Percentiles rank a stretch among this genome's conserved stretches.
These are phyloP conservation scores for Sporormia fimetaria DNA, from an alignment of 495 filamentous ascomycete species.

Conservation along the genomic window DNA sequence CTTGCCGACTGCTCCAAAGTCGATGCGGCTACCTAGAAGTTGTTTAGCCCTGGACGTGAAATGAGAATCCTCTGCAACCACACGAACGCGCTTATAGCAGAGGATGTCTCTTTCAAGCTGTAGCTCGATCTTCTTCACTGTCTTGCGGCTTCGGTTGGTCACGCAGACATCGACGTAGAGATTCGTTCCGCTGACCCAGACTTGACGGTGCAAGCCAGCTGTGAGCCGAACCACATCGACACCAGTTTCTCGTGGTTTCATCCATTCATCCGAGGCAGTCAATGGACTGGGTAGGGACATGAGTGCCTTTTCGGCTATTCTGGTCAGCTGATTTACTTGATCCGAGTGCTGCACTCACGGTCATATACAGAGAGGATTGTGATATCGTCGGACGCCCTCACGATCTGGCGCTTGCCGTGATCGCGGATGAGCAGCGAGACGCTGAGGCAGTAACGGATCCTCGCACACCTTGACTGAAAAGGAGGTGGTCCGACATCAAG, in stretches of 20 bases:
- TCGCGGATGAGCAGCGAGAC: constrained; percentile 34
- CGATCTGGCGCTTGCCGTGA: constrained; percentile 33
- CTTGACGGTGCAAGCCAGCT: constrained; percentile 45
- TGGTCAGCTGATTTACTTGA: constrained; percentile 26
- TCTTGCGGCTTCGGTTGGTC: constrained; percentile 38
- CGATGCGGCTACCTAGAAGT: constrained; percentile 36
- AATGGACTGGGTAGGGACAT: constrained; percentile 41
- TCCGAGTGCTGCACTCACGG: constrained; percentile 22
- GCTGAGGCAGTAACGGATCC: constrained; percentile 41
- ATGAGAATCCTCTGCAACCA: neutral
- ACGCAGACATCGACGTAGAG: constrained; percentile 46
- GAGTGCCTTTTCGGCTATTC: constrained; percentile 41
- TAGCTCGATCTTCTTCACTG: constrained; percentile 40
- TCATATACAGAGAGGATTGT: constrained; percentile 31
- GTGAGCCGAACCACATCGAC: constrained; percentile 39
- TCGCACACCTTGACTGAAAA: constrained; percentile 41
- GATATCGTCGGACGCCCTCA: constrained; percentile 33
- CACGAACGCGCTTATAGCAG: constrained; percentile 39
- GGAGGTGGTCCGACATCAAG: constrained; percentile 45
- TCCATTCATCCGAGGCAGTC: constrained; percentile 39
- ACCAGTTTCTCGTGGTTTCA: constrained; percentile 29
- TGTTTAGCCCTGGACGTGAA: constrained; percentile 6
- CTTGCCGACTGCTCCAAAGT: constrained; percentile 39
- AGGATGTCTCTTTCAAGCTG: constrained; percentile 37
- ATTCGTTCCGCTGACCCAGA: constrained; percentile 46